Base-by-base conservation (phyloP, 495 filamentous ascomycete genomes). In the Penicillium waksmanii region DNA sequence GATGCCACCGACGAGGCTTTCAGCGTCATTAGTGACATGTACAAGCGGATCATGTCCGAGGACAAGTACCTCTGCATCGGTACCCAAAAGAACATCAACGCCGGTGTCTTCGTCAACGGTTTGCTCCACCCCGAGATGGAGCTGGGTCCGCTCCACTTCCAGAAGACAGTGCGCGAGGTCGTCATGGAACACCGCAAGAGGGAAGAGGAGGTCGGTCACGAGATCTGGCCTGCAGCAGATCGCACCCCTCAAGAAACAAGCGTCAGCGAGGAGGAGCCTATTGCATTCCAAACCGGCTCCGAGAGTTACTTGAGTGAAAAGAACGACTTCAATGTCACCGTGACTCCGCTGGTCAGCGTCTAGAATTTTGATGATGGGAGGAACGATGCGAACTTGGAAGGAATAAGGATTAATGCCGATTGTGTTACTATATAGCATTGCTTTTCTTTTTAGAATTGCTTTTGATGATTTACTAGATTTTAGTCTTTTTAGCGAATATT, bases 61-160 rank as follows among this genome's bases (percentile, higher is more conserved):
- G 80, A 83, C 61, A 80, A 80, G 62, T 67, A 73, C 34, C 75
- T 83, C 13, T 82, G 79, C 63, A 66, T 73, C 46, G 53, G 62
- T 10, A 69, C 77, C 17, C 78, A 83, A 68, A 75, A 77, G 70
- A 83, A 83, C 60, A 68, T 83, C 17, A 74, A 77, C 42, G 66
- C 71, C 7, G 79, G 78, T 19, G 71, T 82, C 49, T 83, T 78
- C 53, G 71, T 78, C 51, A 81, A 77, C 52, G 80, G 80, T 33
- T 67, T 75, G 60, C 58, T 83, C 33, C 79, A 83, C 61, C 78
- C 79, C 0, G 61, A 69, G 31, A 75, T 74, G 67, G 80, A 82
- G 55, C 67, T 71, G 56, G 80, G 76, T 9, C 74, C 77, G n/a
- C 68, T 80, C 3, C 76, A 73, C 64, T 80, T 78, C 68, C 78